Conservation (phyloP, 306 rosid genomes). For the Pyrus pyrifolia region DNA sequence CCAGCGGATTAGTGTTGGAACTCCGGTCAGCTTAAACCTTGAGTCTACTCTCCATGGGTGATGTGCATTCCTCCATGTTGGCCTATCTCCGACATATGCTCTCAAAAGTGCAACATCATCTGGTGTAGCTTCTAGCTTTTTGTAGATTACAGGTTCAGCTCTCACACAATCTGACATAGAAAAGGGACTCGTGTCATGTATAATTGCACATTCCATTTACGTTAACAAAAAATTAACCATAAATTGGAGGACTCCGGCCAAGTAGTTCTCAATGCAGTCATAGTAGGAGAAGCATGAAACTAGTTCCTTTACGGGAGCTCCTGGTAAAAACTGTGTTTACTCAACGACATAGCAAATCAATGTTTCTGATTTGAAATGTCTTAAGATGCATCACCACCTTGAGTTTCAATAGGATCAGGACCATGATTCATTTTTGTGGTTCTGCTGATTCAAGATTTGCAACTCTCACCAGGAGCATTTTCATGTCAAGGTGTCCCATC, state of each 20-base stretch:
- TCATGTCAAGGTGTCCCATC: too few species aligned
- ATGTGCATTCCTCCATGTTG: conserved; percentile 80
- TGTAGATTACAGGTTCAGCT: conserved; percentile 81
- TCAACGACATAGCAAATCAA: not conserved
- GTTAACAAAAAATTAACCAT: not conserved
- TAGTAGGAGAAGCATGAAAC: not conserved
- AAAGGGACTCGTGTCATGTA: not conserved
- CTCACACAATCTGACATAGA: conserved; percentile 65
- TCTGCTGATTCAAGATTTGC: too few species aligned
- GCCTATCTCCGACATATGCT: conserved; percentile 80
- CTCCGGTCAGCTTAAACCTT: conserved; percentile 69
- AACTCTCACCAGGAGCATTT: too few species aligned
- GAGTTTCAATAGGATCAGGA: not conserved
- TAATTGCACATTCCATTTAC: not conserved
- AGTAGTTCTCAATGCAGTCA: not conserved
- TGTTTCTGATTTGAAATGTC: not conserved
- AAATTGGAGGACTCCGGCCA: not conserved
- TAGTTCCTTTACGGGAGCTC: not conserved
- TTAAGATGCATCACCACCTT: not conserved
- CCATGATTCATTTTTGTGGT: too few species aligned
- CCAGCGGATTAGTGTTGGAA: conserved; percentile 74
- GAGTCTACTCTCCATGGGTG: conserved; percentile 82
- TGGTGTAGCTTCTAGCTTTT: conserved; percentile 55
- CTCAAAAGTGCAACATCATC: conserved; percentile 59
- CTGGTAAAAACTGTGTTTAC: not conserved